phyloP scores from a whole-genome alignment of 495 filamentous ascomycete genomes.

The Penicillium crystallinum region DNA sequence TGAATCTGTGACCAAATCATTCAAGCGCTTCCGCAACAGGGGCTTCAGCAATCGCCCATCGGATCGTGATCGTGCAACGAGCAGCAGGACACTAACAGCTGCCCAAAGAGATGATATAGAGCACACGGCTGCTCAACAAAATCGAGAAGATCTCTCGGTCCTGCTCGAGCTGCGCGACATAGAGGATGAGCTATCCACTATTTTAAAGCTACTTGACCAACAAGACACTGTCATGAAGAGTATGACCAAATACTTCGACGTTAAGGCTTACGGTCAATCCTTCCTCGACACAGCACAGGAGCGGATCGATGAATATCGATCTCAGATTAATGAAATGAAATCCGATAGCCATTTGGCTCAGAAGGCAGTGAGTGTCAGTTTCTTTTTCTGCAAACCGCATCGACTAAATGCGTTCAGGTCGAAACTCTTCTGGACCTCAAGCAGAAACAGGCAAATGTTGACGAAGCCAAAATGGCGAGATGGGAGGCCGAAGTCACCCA shows the following conservation, averaged over 20 bases:
- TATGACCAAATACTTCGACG: conserved; percentile 43
- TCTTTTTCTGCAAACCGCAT: not conserved
- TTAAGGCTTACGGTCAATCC: conserved; percentile 26
- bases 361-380: conserved; percentile 26
- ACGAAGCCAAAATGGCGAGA: conserved; percentile 60
- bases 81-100: conserved; percentile 37
- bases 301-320: conserved; percentile 52
- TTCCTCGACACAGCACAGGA: conserved; percentile 49
- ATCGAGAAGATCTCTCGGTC: conserved; percentile 59
- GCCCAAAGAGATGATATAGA: conserved; percentile 48
- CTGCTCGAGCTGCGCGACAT: conserved; percentile 62
- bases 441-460: conserved; percentile 63
- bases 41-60: conserved; percentile 41
- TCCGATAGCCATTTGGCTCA: conserved; percentile 41
- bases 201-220: conserved; percentile 53
- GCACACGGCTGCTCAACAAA: conserved; percentile 46
- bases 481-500: conserved; percentile 59
- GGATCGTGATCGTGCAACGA: conserved; percentile 44
- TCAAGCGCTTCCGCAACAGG: conserved; percentile 56
- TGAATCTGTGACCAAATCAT: conserved; percentile 57
- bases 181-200: conserved; percentile 58
- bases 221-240: conserved; percentile 48
- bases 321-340: conserved; percentile 55
- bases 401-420: conserved; percentile 35
- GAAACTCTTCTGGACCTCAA: conserved; percentile 64